Percentiles rank a stretch among this genome's conserved stretches.
Conservation (phyloP, 2,329 filamentous ascomycete species). For the Verticillium albo-atrum region DNA sequence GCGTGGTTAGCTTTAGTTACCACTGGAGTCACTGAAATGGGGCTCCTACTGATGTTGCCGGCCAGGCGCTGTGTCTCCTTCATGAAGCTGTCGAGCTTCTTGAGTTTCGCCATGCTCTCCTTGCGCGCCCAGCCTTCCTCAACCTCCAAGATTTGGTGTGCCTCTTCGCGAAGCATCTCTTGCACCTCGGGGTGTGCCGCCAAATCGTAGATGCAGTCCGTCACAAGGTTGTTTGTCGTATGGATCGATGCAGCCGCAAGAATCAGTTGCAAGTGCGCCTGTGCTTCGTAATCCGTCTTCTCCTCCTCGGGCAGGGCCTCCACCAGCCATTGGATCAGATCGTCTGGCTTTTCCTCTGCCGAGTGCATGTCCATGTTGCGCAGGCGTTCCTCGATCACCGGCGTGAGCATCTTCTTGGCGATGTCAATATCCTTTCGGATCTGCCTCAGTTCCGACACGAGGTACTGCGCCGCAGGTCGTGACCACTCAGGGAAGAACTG, state of each 20-base stretch:
- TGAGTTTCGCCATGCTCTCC: conserved; percentile 37
- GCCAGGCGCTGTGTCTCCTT: conserved; percentile 35
- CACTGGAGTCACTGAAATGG: neutral
- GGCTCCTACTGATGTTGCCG: conserved; percentile 39
- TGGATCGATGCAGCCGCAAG: conserved; percentile 40
- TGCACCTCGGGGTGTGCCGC: conserved; percentile 42
- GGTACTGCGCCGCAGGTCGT: conserved; percentile 39
- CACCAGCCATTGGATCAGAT: conserved; percentile 41
- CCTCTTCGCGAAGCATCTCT: conserved; percentile 44
- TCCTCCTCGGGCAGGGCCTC: conserved; percentile 33
- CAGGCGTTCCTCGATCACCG: conserved; percentile 41
- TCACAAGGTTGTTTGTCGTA: conserved; percentile 38
- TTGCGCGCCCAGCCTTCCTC: conserved; percentile 37
- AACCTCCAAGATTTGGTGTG: conserved; percentile 32
- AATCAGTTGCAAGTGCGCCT: conserved; percentile 39
- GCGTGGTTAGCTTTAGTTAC: conserved; percentile 16
- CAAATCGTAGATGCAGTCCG: conserved; percentile 47
- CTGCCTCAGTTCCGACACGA: conserved; percentile 41
- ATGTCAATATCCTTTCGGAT: conserved; percentile 37
- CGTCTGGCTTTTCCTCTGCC: conserved; percentile 31
- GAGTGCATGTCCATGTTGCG: conserved; percentile 31
- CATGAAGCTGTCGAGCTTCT: conserved; percentile 46
- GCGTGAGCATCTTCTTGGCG: conserved; percentile 37
- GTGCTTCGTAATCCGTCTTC: conserved; percentile 29
- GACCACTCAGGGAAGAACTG: conserved; percentile 48